Base-by-base conservation (phyloP, 176 grass and related monocot species). In the Paspalum notatum region DNA sequence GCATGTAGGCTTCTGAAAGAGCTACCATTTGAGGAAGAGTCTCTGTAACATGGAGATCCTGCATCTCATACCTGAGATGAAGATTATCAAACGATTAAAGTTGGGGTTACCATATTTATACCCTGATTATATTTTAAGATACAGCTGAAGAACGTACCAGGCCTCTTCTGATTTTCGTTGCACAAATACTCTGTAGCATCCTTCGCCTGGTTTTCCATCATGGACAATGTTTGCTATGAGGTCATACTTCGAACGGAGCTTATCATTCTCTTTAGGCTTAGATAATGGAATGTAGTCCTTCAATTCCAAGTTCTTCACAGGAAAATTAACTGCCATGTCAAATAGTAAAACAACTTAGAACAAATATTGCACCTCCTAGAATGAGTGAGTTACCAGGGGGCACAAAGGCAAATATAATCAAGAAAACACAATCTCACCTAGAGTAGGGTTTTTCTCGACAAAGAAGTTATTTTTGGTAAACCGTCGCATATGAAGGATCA, bases 401-500 rank as follows among this genome's bases (percentile, higher is more conserved):
- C 38, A 76, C 3, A 77, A 27, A 59, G 7, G 12, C 24, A 41
- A 7, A 80, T 44, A 22, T 66, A 89, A 82, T 57, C 7, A 77
- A 43, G 12, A 21, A 9, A 20, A 50, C 27, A 41, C 0, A 63
- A 39, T 55, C 16, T 75, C 87, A 95, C 95, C 95, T 53, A 98
- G 90, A 32, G 95, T 98, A 64, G 96, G 96, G 21, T 98, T 98
- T 52, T 98, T 98, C 81, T 98, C 96, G 1, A 91, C 40, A 56
- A 98, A 95, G 82, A 98, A 95, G 71, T 98, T 98, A 64, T 98
- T 95, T 87, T 95, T 98, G 13, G 92, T 95, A 56, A 98, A 98
- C 37, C 90, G 75, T 3, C 96, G 86, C 96, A 98, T 98, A 74
- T 98, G 96, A 83, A 98, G 84, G 74, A 95, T 91, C 39, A 95